A percentile compares a stretch with the other conserved stretches of the same genome.
These are phyloP conservation scores for Candida railenensis DNA, from an alignment of 805 yeast genomes.

Conservation along the genomic window DNA sequence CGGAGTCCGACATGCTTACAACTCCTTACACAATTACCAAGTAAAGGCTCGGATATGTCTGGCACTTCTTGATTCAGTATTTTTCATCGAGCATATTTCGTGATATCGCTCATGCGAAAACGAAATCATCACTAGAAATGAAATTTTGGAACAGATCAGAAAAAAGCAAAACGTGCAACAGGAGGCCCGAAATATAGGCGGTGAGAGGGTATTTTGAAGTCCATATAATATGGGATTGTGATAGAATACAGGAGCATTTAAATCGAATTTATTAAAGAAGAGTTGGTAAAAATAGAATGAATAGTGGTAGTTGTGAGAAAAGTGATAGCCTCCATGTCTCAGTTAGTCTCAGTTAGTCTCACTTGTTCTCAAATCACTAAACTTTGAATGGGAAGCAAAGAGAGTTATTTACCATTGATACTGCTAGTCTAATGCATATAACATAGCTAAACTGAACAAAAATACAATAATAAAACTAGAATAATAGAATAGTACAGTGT, in stretches of 20 bases:
- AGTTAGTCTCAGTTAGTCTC: no score
- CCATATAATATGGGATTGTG: not conserved
- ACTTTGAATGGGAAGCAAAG: no score
- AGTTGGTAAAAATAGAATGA: no score
- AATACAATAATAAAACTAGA: no score
- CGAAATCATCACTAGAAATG: not conserved
- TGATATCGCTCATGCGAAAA: not conserved
- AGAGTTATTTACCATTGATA: no score
- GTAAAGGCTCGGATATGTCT: not conserved
- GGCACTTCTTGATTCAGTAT: not conserved
- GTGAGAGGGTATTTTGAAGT: not conserved
- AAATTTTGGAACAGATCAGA: not conserved
- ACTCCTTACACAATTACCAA: not conserved
- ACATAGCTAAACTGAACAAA: no score
- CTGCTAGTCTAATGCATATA: no score
- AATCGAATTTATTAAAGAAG: no score
- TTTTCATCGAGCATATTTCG: not conserved
- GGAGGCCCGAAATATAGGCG: not conserved
- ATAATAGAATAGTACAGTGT: slow-evolving; percentile 7
- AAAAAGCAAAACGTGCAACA: not conserved
- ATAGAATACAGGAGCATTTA: no score
- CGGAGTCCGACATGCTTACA: slow-evolving; percentile 19
- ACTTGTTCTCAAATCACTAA: no score
- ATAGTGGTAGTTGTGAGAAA: no score
- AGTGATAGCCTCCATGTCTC: no score